Evolutionary conservation across 208 protist species (phyloP).

Genomic region (Trypanosoma boissoni): DNA sequence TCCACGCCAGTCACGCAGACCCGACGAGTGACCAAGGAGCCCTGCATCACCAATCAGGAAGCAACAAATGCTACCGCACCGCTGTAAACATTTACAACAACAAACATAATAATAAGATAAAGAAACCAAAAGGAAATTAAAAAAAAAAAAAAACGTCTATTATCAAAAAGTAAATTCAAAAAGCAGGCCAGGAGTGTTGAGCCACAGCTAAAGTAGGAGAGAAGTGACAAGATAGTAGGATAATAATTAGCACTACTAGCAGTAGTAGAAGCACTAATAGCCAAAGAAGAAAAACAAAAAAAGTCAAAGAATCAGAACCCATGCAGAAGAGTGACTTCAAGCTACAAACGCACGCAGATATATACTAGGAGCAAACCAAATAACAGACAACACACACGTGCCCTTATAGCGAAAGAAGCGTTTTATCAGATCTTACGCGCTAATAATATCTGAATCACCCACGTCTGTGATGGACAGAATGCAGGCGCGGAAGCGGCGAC

Average conservation of each 20-base stretch:
- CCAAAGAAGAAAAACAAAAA: too few relatives aligned
- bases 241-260: too few relatives aligned
- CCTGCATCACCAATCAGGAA: not conserved
- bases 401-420: too few relatives aligned
- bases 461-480: slow-evolving; percentile 97
- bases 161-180: not conserved
- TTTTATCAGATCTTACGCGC: slow-evolving; percentile 58
- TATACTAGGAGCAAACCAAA: too few relatives aligned
- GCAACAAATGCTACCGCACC: not conserved
- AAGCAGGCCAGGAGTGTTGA: not conserved
- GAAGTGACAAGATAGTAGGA: too few relatives aligned
- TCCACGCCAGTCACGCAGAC: slow-evolving; percentile 52
- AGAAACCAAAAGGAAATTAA: slow-evolving; percentile 11
- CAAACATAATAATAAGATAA: not conserved
- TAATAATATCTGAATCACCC: slow-evolving; percentile 95
- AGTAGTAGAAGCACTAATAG: too few relatives aligned
- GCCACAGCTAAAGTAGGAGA: too few relatives aligned
- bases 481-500: slow-evolving; percentile 98
- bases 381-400: too few relatives aligned
- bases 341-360: too few relatives aligned
- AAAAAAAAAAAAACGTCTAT: not conserved
- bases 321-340: too few relatives aligned
- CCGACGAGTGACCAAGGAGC: slow-evolving; percentile 30
- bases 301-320: too few relatives aligned
- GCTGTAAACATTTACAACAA: not conserved